Base-by-base conservation (phyloP, 805 yeast genomes). In the Yarrowia hollandica region DNA sequence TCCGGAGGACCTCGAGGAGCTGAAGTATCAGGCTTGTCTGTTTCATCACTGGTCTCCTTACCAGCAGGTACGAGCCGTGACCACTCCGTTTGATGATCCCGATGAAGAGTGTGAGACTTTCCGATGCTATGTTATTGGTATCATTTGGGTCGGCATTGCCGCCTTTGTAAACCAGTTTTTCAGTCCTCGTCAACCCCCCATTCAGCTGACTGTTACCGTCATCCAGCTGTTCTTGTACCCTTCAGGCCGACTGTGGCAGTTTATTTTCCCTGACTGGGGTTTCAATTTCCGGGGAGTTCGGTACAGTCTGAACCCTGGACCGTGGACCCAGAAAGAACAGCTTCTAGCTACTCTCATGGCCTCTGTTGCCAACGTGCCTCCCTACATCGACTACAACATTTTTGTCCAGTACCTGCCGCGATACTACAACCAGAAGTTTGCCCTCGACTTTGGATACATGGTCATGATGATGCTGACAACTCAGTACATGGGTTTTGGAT, bases 241-340 rank as follows among this genome's bases (percentile, higher is more conserved):
- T 1, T 63, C 80, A 34, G 88, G 88, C 61, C 46, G 60, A 14
- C 25, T 62, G 4, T 42, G 62, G 15, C 55, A 48, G 30, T 33
- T 15, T n/a, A 33, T 33, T 22, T 33, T 48, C 22, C 55, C 55
- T 2, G 77, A 76, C 55, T 73, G 71, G 69, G 73, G 75, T 5
- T 67, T 79, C 63, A 72, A 66, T 3, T 55, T 76, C 59, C 64
- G 67, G 31, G 77, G 82, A 54, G 71, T 65, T 28, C 72, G 76
- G 67, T 69, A 71, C 64, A 74, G 75, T 10, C 68, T 83, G 55
- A 82, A 82, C 67, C 85, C 85, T 2, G 86, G 88, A 7, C 85
- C 86, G 8, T 85, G 86, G 85, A 72, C 76, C 25, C 74, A 69
- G 62, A 84, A 84, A 65, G 89, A 85, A 66, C 89, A 84, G 68